Evolutionary conservation across 208 protist species (phyloP), one percentile per base, ranked within the genome.

Genomic region (Trypanosoma scelopori): DNA sequence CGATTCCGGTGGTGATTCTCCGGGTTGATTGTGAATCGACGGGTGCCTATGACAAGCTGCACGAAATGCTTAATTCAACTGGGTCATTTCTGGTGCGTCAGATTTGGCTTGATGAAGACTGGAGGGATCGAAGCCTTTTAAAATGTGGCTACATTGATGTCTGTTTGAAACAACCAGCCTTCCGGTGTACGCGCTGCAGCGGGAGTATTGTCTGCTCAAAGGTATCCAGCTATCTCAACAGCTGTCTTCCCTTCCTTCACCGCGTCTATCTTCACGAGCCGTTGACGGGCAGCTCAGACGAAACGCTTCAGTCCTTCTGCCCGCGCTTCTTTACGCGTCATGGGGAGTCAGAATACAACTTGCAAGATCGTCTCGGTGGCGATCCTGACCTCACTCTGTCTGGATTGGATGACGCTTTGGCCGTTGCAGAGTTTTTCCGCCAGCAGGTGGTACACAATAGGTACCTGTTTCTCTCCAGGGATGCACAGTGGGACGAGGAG

Each of bases 281-380:
- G 11, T 48, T 74, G 9, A 70, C 78, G 1, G 79, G 82, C 0
- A 52, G 55, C 7, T 71, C 78, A 16, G 55, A 63, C 16, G 82
- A 86, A 12, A 81, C 80, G 42, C 58, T 92, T 18, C 59, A 65
- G 43, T 89, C 76, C n/a, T 76, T 82, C 37, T 70, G 73, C 5
- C 88, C 88, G 15, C 65, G 91, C 42, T 94, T 89, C 57, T 92
- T 94, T 60, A 88, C 85, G 5, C 74, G 88, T 1, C 88, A 94
- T 69, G 88, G 88, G 5, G 75, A 94, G 55, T 92, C 85, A 5
- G 82, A 89, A 74, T 94, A 91, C 63, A 94, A 94, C 67, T 32
- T 94, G 4, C 78, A 94, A 64, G 83, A 92, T 64, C 88, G 88
- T 16, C 76, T 94, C 2, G 88, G 88, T 32, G 88, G 88, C 18